A percentile compares a stretch with the other conserved stretches of the same genome.
phyloP scores from a whole-genome alignment of 495 filamentous ascomycete genomes.

The Eremomyces bilateralis region DNA sequence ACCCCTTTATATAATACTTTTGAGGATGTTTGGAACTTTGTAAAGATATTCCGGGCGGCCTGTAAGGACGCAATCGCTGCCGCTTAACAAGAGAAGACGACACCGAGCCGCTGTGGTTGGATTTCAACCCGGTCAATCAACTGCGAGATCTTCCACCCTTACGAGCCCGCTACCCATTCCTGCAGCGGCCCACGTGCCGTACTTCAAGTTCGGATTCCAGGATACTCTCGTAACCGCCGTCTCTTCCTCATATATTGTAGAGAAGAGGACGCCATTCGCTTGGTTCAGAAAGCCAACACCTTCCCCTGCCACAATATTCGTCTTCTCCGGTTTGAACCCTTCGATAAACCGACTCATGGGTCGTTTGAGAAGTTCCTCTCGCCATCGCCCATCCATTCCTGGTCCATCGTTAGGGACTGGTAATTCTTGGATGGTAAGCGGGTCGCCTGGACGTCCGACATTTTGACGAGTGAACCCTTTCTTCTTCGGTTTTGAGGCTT shows the following conservation, averaged over 20 bases:
- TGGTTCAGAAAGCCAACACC: background rate
- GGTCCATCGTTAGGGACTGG: no score
- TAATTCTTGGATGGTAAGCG: no score
- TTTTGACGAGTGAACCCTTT: no score
- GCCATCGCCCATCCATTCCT: no score
- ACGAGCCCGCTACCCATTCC: conserved; percentile 39
- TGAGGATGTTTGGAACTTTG: conserved; percentile 57
- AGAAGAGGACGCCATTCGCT: conserved; percentile 4
- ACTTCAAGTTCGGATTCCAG: conserved; percentile 45
- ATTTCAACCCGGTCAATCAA: no score
- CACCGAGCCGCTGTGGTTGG: no score
- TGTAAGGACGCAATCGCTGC: conserved; percentile 6
- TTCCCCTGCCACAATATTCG: background rate
- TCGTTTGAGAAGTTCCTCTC: background rate
- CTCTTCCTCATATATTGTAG: conserved; percentile 36
- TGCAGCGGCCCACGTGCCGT: conserved; percentile 42
- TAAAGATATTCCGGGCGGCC: conserved; percentile 35
- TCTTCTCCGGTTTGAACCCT: background rate
- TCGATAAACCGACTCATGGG: background rate
- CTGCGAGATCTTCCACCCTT: conserved; percentile 44
- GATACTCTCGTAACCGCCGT: conserved; percentile 31
- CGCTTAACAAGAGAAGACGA: no score
- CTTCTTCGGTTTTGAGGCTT: background rate
- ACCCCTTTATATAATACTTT: conserved; percentile 79
- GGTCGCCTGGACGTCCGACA: no score